A percentile compares a stretch with the other conserved stretches of the same genome.
Conservation (phyloP, 768 basidiomycete genomes). For the Multifurca ochricompacta region DNA sequence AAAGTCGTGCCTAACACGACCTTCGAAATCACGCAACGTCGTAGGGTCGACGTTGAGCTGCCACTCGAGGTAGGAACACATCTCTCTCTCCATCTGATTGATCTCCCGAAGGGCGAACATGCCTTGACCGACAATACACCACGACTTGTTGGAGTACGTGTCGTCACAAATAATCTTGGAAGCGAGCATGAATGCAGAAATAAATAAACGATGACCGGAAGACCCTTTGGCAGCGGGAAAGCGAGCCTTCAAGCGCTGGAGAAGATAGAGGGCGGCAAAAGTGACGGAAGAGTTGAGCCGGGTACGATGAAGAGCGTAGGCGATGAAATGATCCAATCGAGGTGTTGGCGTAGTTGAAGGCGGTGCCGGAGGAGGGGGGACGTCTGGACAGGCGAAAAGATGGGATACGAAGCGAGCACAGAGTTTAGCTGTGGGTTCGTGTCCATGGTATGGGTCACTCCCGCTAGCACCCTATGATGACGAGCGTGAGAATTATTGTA, state of each 20-base stretch:
- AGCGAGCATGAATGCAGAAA: constrained; percentile 89
- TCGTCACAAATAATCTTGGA: constrained; percentile 68
- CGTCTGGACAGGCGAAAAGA: constrained; percentile 80
- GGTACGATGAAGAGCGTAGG: constrained; percentile 79
- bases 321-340: constrained; percentile 69
- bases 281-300: constrained; percentile 53
- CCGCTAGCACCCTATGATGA: constrained; percentile 10
- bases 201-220: constrained; percentile 83
- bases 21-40: constrained; percentile 54
- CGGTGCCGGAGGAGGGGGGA: constrained; percentile 42
- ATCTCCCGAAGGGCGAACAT: constrained; percentile 74
- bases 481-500: constrained; percentile 4
- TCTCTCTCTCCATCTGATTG: constrained; percentile 95
- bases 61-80: constrained; percentile 93
- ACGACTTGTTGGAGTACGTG: constrained; percentile 62
- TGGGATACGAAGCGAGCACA: constrained; percentile 77
- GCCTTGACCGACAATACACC: constrained; percentile 56
- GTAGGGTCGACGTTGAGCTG: constrained; percentile 67
- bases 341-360: constrained; percentile 29
- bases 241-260: constrained; percentile 82
- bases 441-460: constrained; percentile 62
- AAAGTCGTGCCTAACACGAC: constrained; percentile 54
- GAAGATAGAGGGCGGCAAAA: constrained; percentile 55
- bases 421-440: constrained; percentile 61
- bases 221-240: constrained; percentile 88